phyloP scores from a whole-genome alignment of 345 rosid genomes.

The Aethionema arabicum region DNA sequence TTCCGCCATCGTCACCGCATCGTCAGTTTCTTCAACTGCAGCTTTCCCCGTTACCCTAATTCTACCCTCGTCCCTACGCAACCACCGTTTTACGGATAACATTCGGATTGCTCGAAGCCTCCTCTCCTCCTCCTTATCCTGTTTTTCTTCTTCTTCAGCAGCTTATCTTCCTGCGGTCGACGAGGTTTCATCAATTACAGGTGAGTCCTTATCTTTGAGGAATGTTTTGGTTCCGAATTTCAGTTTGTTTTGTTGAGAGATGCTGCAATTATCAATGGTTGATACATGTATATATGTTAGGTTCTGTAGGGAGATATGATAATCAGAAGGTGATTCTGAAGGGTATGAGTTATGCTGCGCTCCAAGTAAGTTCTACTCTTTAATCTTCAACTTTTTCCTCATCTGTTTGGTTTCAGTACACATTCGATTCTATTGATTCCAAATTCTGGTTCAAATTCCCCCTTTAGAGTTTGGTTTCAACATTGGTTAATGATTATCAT shows the following conservation, averaged over 20 bases:
- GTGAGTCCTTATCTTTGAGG: neutral
- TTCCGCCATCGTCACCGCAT: constrained; percentile 18
- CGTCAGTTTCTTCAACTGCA: constrained; percentile 22
- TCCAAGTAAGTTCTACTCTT: constrained; percentile 49
- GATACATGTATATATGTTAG: neutral
- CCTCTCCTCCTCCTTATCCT: constrained; percentile 11
- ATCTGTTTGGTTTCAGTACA: neutral
- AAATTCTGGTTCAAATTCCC: neutral
- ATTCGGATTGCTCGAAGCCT: constrained; percentile 18
- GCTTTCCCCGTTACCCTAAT: constrained; percentile 21
- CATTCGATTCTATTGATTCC: neutral
- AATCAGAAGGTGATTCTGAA: constrained; percentile 57
- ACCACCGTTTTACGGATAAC: constrained; percentile 13
- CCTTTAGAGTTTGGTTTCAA: neutral
- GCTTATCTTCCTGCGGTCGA: constrained; percentile 35
- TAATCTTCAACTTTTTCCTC: neutral
- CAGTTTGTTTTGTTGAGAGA: neutral
- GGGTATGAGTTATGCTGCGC: constrained; percentile 65
- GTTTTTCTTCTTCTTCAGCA: constrained; percentile 22
- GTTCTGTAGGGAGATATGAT: constrained; percentile 22
- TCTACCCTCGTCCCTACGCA: constrained; percentile 1
- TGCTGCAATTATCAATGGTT: neutral
- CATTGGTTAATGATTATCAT: neutral
- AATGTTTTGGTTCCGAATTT: neutral
- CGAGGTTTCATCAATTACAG: constrained; percentile 23